Conservation (phyloP, 768 basidiomycete species). For the Dioszegia aurantiaca region DNA sequence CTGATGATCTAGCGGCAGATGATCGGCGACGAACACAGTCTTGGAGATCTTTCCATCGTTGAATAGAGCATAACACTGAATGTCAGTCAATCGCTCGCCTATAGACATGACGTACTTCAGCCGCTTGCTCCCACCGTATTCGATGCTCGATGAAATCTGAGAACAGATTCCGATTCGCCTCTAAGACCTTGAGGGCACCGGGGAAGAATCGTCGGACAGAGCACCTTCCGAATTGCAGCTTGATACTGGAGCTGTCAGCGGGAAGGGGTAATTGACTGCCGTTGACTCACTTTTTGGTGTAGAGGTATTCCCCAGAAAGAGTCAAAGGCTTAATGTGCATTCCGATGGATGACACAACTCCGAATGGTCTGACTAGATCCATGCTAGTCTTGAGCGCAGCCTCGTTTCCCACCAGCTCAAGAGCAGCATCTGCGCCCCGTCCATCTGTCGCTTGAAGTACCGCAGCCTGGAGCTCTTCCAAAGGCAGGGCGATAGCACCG, state of each 20-base stretch:
- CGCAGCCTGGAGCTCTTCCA: conserved; percentile 21
- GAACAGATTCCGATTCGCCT: conserved; percentile 36
- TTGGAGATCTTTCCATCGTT: conserved; percentile 48
- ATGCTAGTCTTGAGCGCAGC: conserved; percentile 43
- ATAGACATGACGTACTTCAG: no score
- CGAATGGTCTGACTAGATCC: conserved; percentile 47
- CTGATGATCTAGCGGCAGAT: conserved; percentile 9
- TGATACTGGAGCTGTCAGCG: conserved; percentile 27
- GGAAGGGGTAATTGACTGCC: background rate
- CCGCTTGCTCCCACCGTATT: conserved; percentile 32
- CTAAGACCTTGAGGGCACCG: conserved; percentile 30
- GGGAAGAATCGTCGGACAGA: conserved; percentile 35
- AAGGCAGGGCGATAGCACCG: conserved; percentile 48
- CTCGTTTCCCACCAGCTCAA: conserved; percentile 52
- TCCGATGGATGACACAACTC: conserved; percentile 46
- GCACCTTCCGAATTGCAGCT: conserved; percentile 44
- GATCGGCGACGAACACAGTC: conserved; percentile 41
- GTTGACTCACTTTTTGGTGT: conserved; percentile 47
- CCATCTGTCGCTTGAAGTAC: conserved; percentile 38
- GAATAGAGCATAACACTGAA: conserved; percentile 48
- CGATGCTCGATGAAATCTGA: conserved; percentile 34
- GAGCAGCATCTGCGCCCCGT: conserved; percentile 49
- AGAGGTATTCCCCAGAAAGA: conserved; percentile 35
- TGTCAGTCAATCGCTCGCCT: background rate
- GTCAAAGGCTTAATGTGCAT: conserved; percentile 36